Conservation (phyloP, 139 green algal species). For the Yamagishiella unicocca region DNA sequence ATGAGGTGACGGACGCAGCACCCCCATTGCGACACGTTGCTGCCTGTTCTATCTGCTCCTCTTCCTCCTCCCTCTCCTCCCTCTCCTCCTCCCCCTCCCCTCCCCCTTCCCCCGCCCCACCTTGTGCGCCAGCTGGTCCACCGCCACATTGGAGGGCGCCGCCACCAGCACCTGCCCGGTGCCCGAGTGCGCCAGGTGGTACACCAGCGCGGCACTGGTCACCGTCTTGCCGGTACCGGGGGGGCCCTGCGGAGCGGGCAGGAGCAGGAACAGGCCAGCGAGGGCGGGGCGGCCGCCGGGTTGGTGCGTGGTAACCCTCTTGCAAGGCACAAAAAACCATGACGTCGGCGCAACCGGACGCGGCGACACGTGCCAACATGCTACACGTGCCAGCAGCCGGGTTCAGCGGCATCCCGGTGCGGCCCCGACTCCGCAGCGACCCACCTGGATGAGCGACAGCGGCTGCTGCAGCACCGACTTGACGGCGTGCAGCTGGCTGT, state of each 20-base stretch:
- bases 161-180: constrained; percentile 89
- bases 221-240: constrained; percentile 99
- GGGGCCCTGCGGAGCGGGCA: constrained; percentile 85
- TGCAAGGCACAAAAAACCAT: too few species aligned
- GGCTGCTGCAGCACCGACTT: constrained; percentile 82
- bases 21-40: too few species aligned
- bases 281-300: too few species aligned
- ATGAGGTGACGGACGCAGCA: background rate
- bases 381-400: too few species aligned
- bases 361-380: too few species aligned
- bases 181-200: constrained; percentile 86
- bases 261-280: too few species aligned
- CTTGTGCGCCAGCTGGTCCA: constrained; percentile 98
- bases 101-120: background rate
- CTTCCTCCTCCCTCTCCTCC: background rate
- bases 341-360: too few species aligned
- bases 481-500: constrained; percentile 79
- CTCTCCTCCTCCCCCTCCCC: background rate
- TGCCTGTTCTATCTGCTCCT: too few species aligned
- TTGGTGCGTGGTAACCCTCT: too few species aligned
- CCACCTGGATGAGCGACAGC: constrained; percentile 83
- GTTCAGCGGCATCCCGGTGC: too few species aligned
- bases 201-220: constrained; percentile 96
- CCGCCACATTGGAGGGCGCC: constrained; percentile 97
- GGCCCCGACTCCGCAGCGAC: background rate